Conservation (phyloP, 2,329 filamentous ascomycete species). For the Calonectria pauciramosa region DNA sequence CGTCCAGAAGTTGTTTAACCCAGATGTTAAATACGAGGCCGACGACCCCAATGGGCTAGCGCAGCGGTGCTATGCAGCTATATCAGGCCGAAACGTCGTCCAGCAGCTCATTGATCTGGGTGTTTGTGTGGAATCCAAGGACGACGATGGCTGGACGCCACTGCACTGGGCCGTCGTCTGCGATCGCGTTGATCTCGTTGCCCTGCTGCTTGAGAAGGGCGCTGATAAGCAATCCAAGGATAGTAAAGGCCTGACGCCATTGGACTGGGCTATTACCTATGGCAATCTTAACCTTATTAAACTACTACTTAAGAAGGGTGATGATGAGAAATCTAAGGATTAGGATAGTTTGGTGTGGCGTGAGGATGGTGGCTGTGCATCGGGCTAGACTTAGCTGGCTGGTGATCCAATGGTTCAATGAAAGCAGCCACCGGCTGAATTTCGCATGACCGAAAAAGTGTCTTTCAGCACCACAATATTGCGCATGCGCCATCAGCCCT, state of each 20-base stretch:
- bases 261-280: not conserved
- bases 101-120: not conserved
- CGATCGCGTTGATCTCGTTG: not conserved
- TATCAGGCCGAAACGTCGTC: not conserved
- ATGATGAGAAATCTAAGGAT: not conserved
- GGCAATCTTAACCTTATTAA: not conserved
- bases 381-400: not conserved
- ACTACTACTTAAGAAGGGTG: not conserved
- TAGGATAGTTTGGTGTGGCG: too few relatives aligned
- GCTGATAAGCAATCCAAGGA: not conserved
- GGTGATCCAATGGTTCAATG: not conserved
- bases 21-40: too few relatives aligned
- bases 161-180: not conserved
- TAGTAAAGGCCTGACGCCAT: not conserved
- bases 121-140: not conserved
- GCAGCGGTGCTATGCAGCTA: too few relatives aligned
- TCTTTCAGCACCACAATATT: too few relatives aligned
- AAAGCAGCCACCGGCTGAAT: not conserved
- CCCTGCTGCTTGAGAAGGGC: not conserved
- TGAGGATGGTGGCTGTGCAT: not conserved
- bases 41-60: too few relatives aligned
- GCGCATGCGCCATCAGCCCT: too few relatives aligned
- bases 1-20: too few relatives aligned
- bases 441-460: not conserved
- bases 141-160: accelerated